Conservation (phyloP, 2,329 filamentous ascomycete species). For the Calonectria hongkongensis region DNA sequence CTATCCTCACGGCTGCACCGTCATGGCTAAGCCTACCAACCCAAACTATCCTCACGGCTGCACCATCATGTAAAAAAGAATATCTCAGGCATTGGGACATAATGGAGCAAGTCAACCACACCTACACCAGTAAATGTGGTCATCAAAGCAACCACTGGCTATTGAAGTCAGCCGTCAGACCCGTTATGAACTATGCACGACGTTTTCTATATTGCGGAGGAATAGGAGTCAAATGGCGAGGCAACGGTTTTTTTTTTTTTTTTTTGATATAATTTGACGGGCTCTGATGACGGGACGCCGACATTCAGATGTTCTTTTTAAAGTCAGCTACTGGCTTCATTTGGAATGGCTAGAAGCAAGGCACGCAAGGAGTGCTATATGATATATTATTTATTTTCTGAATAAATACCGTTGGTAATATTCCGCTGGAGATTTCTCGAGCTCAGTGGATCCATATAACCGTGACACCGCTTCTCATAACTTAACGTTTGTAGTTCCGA, state of each 20-base stretch:
- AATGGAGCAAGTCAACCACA: background rate
- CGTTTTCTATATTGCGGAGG: background rate
- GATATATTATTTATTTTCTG: conserved; percentile 43
- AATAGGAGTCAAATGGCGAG: background rate
- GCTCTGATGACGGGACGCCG: conserved; percentile 51
- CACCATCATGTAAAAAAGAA: conserved; percentile 59
- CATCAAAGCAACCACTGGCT: too few relatives aligned
- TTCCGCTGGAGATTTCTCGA: too few relatives aligned
- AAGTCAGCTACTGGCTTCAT: conserved; percentile 20
- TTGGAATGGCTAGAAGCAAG: conserved; percentile 30
- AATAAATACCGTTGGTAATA: conserved; percentile 48
- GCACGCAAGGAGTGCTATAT: background rate
- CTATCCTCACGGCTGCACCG: conserved; percentile 54
- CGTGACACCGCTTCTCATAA: background rate
- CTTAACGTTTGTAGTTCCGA: background rate
- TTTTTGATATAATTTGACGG: conserved; percentile 26
- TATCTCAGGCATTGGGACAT: conserved; percentile 21
- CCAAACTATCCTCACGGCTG: conserved; percentile 56
- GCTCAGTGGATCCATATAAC: background rate
- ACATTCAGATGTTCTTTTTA: conserved; percentile 45
- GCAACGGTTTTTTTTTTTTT: conserved; percentile 13
- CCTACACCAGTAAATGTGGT: background rate
- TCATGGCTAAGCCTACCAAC: conserved; percentile 57
- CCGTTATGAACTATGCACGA: conserved; percentile 3
- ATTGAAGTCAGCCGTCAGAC: background rate